Evolutionary conservation across 1,284 basidiomycete species (phyloP), one percentile per base, ranked within the genome.

Genomic region (Gomphus bonarii): DNA sequence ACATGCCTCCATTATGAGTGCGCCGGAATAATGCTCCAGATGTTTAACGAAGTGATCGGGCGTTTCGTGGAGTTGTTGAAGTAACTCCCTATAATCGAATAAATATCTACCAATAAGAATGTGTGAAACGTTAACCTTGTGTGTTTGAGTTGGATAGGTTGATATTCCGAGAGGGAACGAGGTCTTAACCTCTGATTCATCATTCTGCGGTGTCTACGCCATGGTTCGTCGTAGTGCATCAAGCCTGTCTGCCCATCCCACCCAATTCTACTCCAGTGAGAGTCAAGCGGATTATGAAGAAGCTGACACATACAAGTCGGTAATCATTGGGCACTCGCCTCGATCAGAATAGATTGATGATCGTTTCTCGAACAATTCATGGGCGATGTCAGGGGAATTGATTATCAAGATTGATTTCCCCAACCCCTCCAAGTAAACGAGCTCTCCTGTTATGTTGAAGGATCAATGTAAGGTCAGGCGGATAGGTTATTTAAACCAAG

Each of bases 321-420:
- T 52, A 3, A 50, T 14, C 55, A 57, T 57, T 11, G 30, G 33
- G 28, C 61, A 25, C 8, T 30, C 60, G 1, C 71, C 70, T 38
- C 77, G 70, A 66, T 77, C 76, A 28, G 76, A 78, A 62, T 78
- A 77, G 36, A 75, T 73, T 7, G 73, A 66, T 59, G 75, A 72
- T 54, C 73, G 69, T 63, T 72, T 76, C 52, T 78, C 76, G 35
- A 79, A 64, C 28, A 78, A 66, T 60, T 79, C 75, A 38, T 69
- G 69, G 28, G 72, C 72, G 20, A 69, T 69, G 57, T 74, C 66
- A 51, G 72, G 58, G 60, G 69, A 68, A 64, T 71, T 74, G 46
- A 79, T 61, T 55, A 79, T 67, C 51, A 79, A 60, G 62, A 77
- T 69, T 1, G 72, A 68, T 59, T 74, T 70, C 33, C 71, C 69